Evolutionary conservation across 176 grass and related monocot genomes (phyloP), one percentile per base, ranked within the genome.

Genomic region (Lolium rigidum): DNA sequence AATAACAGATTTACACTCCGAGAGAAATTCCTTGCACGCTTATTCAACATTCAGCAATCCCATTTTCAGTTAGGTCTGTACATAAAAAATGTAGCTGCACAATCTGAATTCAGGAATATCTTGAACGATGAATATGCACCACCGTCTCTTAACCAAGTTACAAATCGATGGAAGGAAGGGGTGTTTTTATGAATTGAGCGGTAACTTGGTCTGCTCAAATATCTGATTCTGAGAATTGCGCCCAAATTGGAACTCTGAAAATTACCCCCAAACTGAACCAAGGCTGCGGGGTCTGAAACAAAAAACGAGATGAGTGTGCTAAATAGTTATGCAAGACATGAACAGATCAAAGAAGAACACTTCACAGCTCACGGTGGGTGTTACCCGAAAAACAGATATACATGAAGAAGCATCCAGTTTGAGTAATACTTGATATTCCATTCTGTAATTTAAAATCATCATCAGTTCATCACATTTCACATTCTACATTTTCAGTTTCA

Each of bases 401-500:
- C 58, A 61, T 61, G 9, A 61, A 61, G n/a, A 61, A 22, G 58
- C 21, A 61, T 61, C 21, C n/a, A 49, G 47, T 12, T 49, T 56
- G 0, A 12, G 9, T 4, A 71, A 71, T 3, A 15, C 2, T 73
- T 49, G 44, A 9, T 49, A 25, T 25, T 74, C 70, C 13, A 65
- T 35, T 65, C 25, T 35, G 21, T 8, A 73, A 73, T 48, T 6
- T 47, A 5, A 47, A 63, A 64, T 28, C 14, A 35, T 48, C 43
- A 48, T 48, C 21, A 62, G 24, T 63, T 22, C 10, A 46, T 43
- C 41, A 43, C 26, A 65, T 28, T 65, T 43, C 41, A 43, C 26
- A 65, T 28, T 65, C 62, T 35, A 65, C 25, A 25, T 2, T 74
- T 49, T 39, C n/a, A 73, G 70, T 74, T 75, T 76, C 73, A 54